These are phyloP conservation scores for Domatiomyces catenatus DNA, from an alignment of 2,329 filamentous ascomycete species.

Conservation along the genomic window DNA sequence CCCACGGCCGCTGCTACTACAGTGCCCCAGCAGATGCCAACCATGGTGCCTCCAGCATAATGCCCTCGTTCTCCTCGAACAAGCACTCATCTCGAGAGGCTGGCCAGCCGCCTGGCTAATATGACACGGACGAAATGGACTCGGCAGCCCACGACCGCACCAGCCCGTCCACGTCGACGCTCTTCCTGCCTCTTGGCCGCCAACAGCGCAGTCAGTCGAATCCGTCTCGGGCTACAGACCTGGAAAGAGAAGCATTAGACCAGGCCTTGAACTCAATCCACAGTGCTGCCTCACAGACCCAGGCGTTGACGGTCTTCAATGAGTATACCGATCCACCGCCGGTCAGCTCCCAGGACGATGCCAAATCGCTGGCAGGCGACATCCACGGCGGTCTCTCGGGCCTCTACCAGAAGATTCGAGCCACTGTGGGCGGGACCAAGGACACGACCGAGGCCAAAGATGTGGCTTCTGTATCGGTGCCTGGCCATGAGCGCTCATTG, in stretches of 20 bases:
- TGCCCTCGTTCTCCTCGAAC: neutral
- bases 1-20: neutral
- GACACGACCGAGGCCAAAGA: constrained; percentile 22
- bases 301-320: constrained; percentile 80
- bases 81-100: neutral
- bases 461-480: constrained; percentile 6
- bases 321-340: constrained; percentile 58
- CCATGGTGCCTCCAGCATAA: neutral
- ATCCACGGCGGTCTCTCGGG: constrained; percentile 77
- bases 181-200: constrained; percentile 30
- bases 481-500: constrained; percentile 6
- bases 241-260: constrained; percentile 60
- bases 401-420: constrained; percentile 70
- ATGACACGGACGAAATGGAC: constrained; percentile 21
- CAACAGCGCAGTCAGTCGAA: constrained; percentile 31
- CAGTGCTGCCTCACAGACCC: constrained; percentile 69
- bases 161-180: constrained; percentile 31
- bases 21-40: neutral
- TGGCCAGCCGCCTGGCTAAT: constrained; percentile 2
- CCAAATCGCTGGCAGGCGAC: constrained; percentile 55
- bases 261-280: constrained; percentile 77
- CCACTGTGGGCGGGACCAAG: constrained; percentile 59
- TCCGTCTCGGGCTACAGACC: constrained; percentile 36
- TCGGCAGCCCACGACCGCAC: constrained; percentile 24
- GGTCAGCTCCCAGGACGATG: constrained; percentile 47